These are phyloP conservation scores for Mortierella sp. DNA, from an alignment of 371 early-diverging fungal genomes.

Conservation along the genomic window DNA sequence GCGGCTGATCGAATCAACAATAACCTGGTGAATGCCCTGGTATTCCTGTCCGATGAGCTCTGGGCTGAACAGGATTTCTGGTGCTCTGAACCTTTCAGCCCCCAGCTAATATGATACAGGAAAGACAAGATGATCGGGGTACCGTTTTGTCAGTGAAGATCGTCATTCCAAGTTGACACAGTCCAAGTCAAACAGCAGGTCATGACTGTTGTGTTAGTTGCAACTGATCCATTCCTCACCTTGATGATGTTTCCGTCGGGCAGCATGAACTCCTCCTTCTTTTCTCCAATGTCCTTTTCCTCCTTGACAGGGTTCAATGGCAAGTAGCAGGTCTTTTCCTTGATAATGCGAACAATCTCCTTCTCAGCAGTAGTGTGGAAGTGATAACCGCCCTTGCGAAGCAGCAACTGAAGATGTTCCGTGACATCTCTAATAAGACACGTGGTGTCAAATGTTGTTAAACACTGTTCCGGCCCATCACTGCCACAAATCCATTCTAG, in stretches of 20 bases:
- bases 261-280: slow-evolving; percentile 97
- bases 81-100: slow-evolving; percentile 88
- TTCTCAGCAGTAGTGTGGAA: slow-evolving; percentile 99
- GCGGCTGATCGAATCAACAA: slow-evolving; percentile 97
- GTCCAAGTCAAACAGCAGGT: too few species aligned
- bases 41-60: slow-evolving; percentile 92
- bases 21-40: slow-evolving; percentile 94
- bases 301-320: slow-evolving; percentile 99
- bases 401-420: slow-evolving; percentile 95
- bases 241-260: slow-evolving; percentile 99
- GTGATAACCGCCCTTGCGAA: slow-evolving; percentile 99
- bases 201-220: too few species aligned
- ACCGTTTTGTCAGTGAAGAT: too few species aligned
- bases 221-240: slow-evolving; percentile 63
- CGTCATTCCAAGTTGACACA: too few species aligned
- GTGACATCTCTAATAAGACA: slow-evolving; percentile 95
- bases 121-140: too few species aligned
- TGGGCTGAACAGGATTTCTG: slow-evolving; percentile 99
- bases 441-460: slow-evolving; percentile 58
- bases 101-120: slow-evolving; percentile 22
- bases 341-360: slow-evolving; percentile 99
- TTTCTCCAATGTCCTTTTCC: slow-evolving; percentile 94
- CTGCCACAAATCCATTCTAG: not conserved
- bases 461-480: too few species aligned
- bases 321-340: slow-evolving; percentile 99